These are phyloP conservation scores for Fusarium foetens DNA, from an alignment of 2,329 filamentous ascomycete species.

Conservation along the genomic window DNA sequence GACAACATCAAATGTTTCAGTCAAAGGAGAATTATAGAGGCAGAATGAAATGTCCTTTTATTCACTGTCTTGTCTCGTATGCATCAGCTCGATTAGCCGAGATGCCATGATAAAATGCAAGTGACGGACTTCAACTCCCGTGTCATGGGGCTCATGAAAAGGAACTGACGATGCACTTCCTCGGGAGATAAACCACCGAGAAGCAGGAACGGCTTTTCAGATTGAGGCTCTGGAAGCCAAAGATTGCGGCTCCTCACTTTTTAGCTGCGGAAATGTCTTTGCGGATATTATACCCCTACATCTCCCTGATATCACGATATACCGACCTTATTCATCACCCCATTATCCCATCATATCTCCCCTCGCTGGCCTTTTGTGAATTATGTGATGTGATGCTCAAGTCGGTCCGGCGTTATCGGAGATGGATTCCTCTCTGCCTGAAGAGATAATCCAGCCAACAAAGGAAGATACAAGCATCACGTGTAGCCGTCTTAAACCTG, in stretches of 20 bases:
- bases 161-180: slow-evolving; percentile 19
- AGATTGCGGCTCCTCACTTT: background rate
- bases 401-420: background rate
- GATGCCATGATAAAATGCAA: background rate
- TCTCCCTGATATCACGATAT: background rate
- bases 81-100: background rate
- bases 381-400: background rate
- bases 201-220: slow-evolving; percentile 6
- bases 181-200: background rate
- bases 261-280: background rate
- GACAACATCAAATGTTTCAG: background rate
- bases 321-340: slow-evolving; percentile 1
- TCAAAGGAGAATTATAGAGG: background rate
- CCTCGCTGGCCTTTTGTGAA: background rate
- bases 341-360: background rate
- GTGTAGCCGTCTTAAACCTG: slow-evolving; percentile 2
- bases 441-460: background rate
- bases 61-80: background rate
- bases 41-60: background rate
- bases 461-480: background rate
- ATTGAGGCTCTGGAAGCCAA: background rate
- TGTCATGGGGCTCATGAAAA: background rate
- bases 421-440: slow-evolving; percentile 15
- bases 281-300: slow-evolving; percentile 10
- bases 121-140: slow-evolving; percentile 16